These are phyloP conservation scores for Populus simonii DNA, from an alignment of 345 rosid genomes.

Conservation along the genomic window DNA sequence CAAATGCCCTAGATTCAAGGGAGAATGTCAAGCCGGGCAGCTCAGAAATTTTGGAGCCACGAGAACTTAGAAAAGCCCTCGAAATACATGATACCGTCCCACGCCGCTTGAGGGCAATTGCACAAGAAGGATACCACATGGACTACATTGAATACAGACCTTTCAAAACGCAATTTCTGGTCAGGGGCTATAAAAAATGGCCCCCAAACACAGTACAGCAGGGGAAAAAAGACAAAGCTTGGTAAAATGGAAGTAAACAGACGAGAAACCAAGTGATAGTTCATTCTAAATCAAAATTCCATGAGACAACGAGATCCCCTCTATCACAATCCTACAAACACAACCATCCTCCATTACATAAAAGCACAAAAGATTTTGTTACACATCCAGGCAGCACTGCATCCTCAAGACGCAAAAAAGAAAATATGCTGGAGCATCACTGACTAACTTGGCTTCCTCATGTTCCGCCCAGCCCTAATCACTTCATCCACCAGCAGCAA, in stretches of 20 bases:
- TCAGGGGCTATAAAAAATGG: not conserved
- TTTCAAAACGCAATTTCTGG: not conserved
- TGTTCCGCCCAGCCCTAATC: constrained; percentile 91
- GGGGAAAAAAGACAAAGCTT: too few relatives aligned
- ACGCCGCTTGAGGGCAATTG: not conserved
- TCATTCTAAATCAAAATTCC: constrained; percentile 12
- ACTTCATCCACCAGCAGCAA: constrained; percentile 94
- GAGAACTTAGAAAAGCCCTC: not conserved
- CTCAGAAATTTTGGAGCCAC: too few relatives aligned
- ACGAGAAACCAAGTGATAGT: not conserved
- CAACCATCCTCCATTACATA: constrained; percentile 10
- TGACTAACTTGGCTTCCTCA: constrained; percentile 81
- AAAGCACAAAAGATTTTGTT: not conserved
- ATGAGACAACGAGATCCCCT: constrained; percentile 2
- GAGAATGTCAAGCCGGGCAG: too few relatives aligned
- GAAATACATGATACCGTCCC: not conserved
- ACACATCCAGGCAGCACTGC: not conserved
- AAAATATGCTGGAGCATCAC: not conserved
- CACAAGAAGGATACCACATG: not conserved
- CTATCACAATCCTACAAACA: not conserved
- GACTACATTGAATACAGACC: not conserved
- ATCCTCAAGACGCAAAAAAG: not conserved
- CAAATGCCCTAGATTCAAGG: not conserved
- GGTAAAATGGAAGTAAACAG: not conserved
- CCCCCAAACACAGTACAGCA: not conserved